phyloP scores from a whole-genome alignment of 163 green algal species.

The Smithsoniella earleae region DNA sequence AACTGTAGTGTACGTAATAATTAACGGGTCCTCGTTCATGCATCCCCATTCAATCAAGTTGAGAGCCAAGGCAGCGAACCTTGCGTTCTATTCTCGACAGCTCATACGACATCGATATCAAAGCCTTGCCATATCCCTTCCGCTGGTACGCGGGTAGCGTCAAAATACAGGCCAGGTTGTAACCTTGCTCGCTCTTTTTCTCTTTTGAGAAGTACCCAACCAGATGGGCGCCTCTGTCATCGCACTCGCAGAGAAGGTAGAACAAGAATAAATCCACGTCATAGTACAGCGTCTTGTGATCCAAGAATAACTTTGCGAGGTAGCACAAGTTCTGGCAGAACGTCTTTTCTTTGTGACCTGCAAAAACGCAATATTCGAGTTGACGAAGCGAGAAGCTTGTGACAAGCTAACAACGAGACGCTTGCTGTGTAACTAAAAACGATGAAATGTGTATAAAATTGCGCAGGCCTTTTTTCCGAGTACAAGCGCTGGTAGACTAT shows the following conservation, averaged over 20 bases:
- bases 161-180: slow-evolving; percentile 99
- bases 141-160: slow-evolving; percentile 93
- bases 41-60: too few species aligned
- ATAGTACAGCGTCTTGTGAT: slow-evolving; percentile 99
- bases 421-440: too few species aligned
- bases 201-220: slow-evolving; percentile 87
- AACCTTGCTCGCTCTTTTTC: slow-evolving; percentile 80
- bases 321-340: slow-evolving; percentile 99
- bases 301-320: slow-evolving; percentile 97
- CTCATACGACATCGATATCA: slow-evolving; percentile 97
- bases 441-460: too few species aligned
- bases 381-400: too few species aligned
- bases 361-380: too few species aligned
- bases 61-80: too few species aligned
- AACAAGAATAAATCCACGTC: slow-evolving; percentile 99
- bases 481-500: too few species aligned
- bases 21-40: too few species aligned
- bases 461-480: too few species aligned
- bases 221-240: slow-evolving; percentile 76
- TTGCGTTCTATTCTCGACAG: slow-evolving; percentile 93
- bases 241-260: slow-evolving; percentile 95
- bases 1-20: too few species aligned
- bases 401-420: too few species aligned
- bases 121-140: slow-evolving; percentile 97
- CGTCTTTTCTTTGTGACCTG: slow-evolving; percentile 52